Percentiles rank a stretch among this genome's conserved stretches.
Evolutionary conservation across 345 rosid species (phyloP).

Genomic region (Euclidium syriacum): DNA sequence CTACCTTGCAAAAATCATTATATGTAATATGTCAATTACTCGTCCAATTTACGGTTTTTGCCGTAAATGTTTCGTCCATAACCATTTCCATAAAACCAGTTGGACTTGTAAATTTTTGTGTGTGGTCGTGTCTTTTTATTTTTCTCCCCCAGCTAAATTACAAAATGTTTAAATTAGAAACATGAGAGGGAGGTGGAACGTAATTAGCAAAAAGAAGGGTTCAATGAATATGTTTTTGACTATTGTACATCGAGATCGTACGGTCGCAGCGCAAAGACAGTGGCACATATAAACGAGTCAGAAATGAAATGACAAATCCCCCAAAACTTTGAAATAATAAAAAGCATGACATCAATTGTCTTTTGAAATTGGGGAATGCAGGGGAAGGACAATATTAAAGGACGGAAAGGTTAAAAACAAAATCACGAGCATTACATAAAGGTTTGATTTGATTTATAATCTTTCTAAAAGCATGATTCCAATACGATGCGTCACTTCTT

Average conservation of each 20-base stretch:
- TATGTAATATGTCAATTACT: background rate
- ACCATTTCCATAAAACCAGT: background rate
- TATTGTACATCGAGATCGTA: slow-evolving; percentile 25
- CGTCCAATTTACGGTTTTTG: background rate
- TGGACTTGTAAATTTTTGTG: background rate
- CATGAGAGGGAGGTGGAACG: background rate
- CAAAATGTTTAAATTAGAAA: slow-evolving; percentile 13
- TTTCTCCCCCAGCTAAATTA: background rate
- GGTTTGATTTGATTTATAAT: slow-evolving; percentile 21
- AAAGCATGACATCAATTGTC: slow-evolving; percentile 20
- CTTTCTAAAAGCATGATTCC: slow-evolving; percentile 24
- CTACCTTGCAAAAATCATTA: background rate
- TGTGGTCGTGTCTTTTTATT: background rate
- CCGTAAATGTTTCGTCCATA: background rate
- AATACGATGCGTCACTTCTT: slow-evolving; percentile 21
- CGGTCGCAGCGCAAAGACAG: slow-evolving; percentile 16
- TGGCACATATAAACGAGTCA: slow-evolving; percentile 8
- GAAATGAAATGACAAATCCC: slow-evolving; percentile 5
- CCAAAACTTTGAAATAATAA: slow-evolving; percentile 5
- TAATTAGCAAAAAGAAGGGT: slow-evolving; percentile 12
- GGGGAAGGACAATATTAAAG: slow-evolving; percentile 9
- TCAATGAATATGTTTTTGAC: slow-evolving; percentile 24
- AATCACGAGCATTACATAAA: slow-evolving; percentile 26
- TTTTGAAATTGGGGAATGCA: slow-evolving; percentile 24
- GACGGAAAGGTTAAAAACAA: slow-evolving; percentile 20